Percentiles rank a stretch among this genome's conserved stretches.
Conservation (phyloP, 345 rosid genomes). For the Murraya paniculata region DNA sequence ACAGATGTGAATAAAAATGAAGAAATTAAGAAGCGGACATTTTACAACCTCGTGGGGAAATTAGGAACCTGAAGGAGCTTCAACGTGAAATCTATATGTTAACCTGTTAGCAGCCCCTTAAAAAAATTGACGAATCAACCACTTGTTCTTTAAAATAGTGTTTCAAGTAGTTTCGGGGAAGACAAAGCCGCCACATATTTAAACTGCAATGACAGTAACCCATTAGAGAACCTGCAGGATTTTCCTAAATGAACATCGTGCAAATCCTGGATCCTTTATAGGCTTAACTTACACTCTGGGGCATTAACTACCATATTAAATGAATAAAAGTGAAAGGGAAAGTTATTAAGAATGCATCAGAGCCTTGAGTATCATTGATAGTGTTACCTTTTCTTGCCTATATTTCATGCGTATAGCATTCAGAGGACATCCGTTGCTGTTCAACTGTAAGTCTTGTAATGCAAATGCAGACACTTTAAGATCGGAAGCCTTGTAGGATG, state of each 20-base stretch:
- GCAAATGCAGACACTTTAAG: slow-evolving; percentile 52
- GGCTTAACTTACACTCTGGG: not conserved
- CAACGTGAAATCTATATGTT: slow-evolving; percentile 12
- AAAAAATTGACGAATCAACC: slow-evolving; percentile 21
- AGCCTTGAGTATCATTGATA: not conserved
- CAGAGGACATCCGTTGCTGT: slow-evolving; percentile 60
- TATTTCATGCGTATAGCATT: slow-evolving; percentile 71
- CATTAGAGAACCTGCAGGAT: slow-evolving; percentile 6
- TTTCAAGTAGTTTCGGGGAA: slow-evolving; percentile 57
- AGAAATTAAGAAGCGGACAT: slow-evolving; percentile 8
- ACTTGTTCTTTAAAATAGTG: slow-evolving; percentile 46
- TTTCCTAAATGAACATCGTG: not conserved
- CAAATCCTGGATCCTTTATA: not conserved
- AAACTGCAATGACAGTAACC: slow-evolving; percentile 44
- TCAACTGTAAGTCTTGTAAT: slow-evolving; percentile 66
- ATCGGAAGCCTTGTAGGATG: slow-evolving; percentile 61
- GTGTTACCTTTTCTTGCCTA: slow-evolving; percentile 60
- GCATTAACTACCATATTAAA: not conserved
- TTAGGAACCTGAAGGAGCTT: slow-evolving; percentile 4
- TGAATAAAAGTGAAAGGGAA: not conserved
- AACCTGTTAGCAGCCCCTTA: slow-evolving; percentile 30
- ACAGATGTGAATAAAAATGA: slow-evolving; percentile 9
- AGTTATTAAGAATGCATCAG: not conserved
- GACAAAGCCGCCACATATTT: slow-evolving; percentile 67
- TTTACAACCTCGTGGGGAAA: slow-evolving; percentile 20